phyloP scores from a whole-genome alignment of 768 basidiomycete species.

The Naganishia antarctica region DNA sequence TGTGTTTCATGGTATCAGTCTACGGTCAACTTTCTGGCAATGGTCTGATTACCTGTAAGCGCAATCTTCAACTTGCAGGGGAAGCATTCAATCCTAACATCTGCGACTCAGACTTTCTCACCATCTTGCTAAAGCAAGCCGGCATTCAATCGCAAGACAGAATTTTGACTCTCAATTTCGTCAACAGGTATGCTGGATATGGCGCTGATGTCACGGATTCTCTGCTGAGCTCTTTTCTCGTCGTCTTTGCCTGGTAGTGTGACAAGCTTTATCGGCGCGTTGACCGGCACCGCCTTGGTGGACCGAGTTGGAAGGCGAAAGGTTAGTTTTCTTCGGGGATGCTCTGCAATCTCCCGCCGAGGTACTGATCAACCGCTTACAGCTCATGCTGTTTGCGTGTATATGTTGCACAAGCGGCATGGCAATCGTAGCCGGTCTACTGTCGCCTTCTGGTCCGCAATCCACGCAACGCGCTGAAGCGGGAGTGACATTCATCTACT shows the following conservation, averaged over 20 bases:
- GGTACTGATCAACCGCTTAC: background rate
- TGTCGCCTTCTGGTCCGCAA: conserved; percentile 50
- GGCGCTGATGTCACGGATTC: no score
- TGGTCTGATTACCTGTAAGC: conserved; percentile 53
- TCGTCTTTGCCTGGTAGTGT: conserved; percentile 32
- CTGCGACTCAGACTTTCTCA: conserved; percentile 45
- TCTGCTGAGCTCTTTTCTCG: background rate
- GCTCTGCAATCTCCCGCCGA: background rate
- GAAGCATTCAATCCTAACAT: background rate
- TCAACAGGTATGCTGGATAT: conserved; percentile 52
- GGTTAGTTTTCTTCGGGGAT: background rate
- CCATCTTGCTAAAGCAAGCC: conserved; percentile 37
- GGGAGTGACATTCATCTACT: conserved; percentile 55
- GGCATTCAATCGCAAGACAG: conserved; percentile 47
- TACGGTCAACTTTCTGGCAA: conserved; percentile 52
- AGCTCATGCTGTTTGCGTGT: conserved; percentile 52
- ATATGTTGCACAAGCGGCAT: conserved; percentile 51
- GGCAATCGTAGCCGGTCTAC: conserved; percentile 54
- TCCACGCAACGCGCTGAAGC: conserved; percentile 53
- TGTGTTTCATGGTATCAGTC: conserved; percentile 58
- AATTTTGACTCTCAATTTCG: conserved; percentile 55
- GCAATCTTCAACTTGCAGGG: background rate
- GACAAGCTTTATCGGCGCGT: conserved; percentile 53
- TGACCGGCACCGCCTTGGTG: conserved; percentile 51
- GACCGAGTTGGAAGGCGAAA: conserved; percentile 56